Base-by-base conservation (phyloP, 2,329 filamentous ascomycete genomes). In the Ceratocystis harringtonii region DNA sequence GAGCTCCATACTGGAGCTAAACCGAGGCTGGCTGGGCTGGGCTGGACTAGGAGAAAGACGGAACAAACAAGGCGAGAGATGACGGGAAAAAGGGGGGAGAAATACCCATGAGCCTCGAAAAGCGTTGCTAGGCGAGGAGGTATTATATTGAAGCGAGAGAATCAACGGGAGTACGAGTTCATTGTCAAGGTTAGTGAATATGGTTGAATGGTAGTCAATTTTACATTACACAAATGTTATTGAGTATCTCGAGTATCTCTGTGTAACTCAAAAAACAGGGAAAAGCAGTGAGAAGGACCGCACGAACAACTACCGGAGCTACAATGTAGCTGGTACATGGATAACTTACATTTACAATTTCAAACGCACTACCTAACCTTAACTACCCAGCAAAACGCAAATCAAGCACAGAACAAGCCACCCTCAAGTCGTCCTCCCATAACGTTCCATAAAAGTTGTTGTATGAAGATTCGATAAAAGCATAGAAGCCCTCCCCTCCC, bases 1-100 rank as follows among this genome's bases (percentile, higher is more conserved):
- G 83, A 68, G 82, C 83, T 64, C 76, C 81, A 22, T 85, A 84
- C 71, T 85, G 82, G 82, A 50, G 65, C 17, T 68, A 58, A 62
- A 36, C 8, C 19, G 17, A 25, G 19, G n/a, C 28, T 28, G 28
- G 28, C 28, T 28, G 28, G 28, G 48, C 15, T 7, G 50, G 5
- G 63, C 17, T 28, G 45, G 45, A 41, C 3, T 10, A 64, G 25
- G 6, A 8, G 10, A 15, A 15, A 41, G 36, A 41, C 12, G 36
- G 36, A 41, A 41, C 36, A 41, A 41, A 41, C 36, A 41, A 41
- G 12, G 10, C 12, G 12, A 41, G 36, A 41, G 36, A 41, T 41
- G 36, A 41, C 5, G 36, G 36, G 36, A 41, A 41, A 41, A 41
- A 15, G 22, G 22, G 36, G 36, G 36, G 15, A 30, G n/a, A 57